A percentile compares a stretch with the other conserved stretches of the same genome.
Evolutionary conservation across 2,329 filamentous ascomycete genomes (phyloP).

Genomic region (Diaporthe humulicola): DNA sequence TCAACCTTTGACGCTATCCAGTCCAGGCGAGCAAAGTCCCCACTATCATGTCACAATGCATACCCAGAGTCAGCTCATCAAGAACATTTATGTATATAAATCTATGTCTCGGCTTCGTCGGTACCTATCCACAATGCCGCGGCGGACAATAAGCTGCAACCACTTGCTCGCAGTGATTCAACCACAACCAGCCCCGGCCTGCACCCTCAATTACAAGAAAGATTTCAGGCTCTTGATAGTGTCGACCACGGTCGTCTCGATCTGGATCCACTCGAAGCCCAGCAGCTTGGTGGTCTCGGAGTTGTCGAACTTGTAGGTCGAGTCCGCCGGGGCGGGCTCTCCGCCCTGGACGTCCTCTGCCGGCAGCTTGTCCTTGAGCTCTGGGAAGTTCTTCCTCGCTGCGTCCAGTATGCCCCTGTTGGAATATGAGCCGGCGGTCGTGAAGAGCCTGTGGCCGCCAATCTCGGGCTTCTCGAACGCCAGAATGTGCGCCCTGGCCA

Average conservation of each 20-base stretch:
- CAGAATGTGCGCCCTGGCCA: slow-evolving; percentile 65
- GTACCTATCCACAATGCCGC: neutral
- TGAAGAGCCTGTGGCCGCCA: slow-evolving; percentile 65
- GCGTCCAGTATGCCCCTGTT: slow-evolving; percentile 60
- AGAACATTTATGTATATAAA: neutral
- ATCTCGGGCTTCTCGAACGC: slow-evolving; percentile 63
- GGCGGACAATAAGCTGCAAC: neutral
- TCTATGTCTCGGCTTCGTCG: neutral
- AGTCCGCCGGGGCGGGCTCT: slow-evolving; percentile 53
- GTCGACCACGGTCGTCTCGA: slow-evolving; percentile 75
- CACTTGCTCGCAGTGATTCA: neutral
- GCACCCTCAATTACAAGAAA: slow-evolving; percentile 47
- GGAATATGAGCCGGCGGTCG: slow-evolving; percentile 60
- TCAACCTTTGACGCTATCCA: neutral
- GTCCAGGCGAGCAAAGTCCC: neutral
- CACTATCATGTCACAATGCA: neutral
- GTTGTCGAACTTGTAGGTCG: slow-evolving; percentile 70
- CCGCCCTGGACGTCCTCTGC: slow-evolving; percentile 58
- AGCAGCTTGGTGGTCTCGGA: slow-evolving; percentile 69
- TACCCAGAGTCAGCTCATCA: neutral
- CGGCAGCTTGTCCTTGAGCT: slow-evolving; percentile 62
- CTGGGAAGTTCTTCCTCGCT: slow-evolving; percentile 63
- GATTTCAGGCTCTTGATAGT: slow-evolving; percentile 73
- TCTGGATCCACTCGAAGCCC: slow-evolving; percentile 70
- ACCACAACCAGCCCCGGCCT: neutral